Conservation (phyloP, 148 eudicot species). For the Pouteria glomerata region DNA sequence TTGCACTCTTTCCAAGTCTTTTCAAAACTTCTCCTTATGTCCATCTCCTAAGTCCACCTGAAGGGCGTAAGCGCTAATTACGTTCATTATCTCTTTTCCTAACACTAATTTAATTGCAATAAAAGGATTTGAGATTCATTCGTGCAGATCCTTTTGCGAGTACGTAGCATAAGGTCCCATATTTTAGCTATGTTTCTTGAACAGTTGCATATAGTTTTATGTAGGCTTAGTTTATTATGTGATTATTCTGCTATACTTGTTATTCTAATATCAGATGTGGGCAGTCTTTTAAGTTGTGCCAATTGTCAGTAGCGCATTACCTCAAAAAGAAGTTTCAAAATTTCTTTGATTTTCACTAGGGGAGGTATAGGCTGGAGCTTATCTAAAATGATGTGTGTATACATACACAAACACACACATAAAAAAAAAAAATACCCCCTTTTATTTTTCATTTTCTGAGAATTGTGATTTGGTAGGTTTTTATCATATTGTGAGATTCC, state of each 20-base stretch:
- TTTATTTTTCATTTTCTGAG: conserved; percentile 8
- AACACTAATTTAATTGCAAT: no score
- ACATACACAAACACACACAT: not conserved
- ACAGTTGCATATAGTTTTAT: not conserved
- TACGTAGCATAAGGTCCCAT: not conserved
- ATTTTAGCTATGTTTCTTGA: not conserved
- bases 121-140: no score
- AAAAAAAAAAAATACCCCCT: no score
- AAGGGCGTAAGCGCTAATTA: no score
- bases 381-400: not conserved
- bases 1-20: no score
- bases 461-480: conserved; percentile 49
- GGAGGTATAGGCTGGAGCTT: not conserved
- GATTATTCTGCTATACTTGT: not conserved
- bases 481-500: conserved; percentile 78
- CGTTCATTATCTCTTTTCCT: no score
- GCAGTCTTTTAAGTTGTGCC: no score
- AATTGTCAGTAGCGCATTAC: not conserved
- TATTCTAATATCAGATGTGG: not conserved
- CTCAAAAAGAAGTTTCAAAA: not conserved
- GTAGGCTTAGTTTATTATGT: not conserved
- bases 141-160: not conserved
- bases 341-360: not conserved
- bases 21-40: no score
- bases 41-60: no score